Evolutionary conservation across 2,329 filamentous ascomycete species (phyloP), one percentile per base, ranked within the genome.

Genomic region (Davidsoniella virescens): DNA sequence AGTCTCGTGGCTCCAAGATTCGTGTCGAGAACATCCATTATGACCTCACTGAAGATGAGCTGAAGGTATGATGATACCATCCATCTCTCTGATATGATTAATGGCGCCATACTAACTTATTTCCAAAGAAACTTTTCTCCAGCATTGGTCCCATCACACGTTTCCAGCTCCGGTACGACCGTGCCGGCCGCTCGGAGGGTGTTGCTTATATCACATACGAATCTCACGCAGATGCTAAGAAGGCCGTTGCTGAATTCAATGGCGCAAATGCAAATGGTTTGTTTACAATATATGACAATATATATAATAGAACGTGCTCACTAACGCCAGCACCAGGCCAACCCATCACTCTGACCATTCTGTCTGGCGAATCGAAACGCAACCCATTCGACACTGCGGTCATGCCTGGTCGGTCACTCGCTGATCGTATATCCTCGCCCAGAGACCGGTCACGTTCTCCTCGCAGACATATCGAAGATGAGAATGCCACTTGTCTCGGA

Each of bases 21-120:
- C 81, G 82, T 56, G 82, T 94, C 54, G 86, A 93, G 54, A 94
- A 94, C 62, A 69, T 95, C 52, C 88, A 95, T 64, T 95, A 94
- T 64, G 88, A 95, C 54, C 73, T 95, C 55, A 88, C 83, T 10
- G 79, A 90, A 63, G 80, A 82, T 37, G 88, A 94, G 61, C 72
- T 94, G 49, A 75, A 84, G 59, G 87, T 93, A 67, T 51, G 65
- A 36, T 14, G 16, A 37, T 23, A 8, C 9, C 6, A 6, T 2
- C 9, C 6, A 6, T 2, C 9, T 2, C 10, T 5, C 9, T 23
- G 14, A 16, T 6, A 42, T 36, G 4, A 6, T 16, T 37, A n/a
- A 25, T 5, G 12, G n/a, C 10, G 10, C 18, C 39, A 23, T 29
- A 5, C 45, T 50, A 52, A 50, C 37, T 18, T 14, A 9, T 9